These are phyloP conservation scores for Vicia faba DNA, from an alignment of 306 rosid genomes.

Conservation along the genomic window DNA sequence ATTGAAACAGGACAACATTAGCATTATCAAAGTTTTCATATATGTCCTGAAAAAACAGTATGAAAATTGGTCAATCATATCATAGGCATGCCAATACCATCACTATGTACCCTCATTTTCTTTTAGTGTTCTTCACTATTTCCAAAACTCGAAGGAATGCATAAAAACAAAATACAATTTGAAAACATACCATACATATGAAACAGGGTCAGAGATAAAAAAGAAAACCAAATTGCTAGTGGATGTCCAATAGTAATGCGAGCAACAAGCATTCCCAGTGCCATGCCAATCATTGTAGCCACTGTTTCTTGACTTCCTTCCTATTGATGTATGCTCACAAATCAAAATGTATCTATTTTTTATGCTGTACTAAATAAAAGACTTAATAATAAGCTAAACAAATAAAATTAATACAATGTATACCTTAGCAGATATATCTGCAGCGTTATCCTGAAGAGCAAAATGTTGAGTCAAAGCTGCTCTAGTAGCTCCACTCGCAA, in stretches of 20 bases:
- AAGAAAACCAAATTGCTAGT: constrained; percentile 75
- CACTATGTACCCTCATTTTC: neutral
- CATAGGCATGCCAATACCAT: no score
- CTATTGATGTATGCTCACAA: constrained; percentile 35
- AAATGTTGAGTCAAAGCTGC: constrained; percentile 99
- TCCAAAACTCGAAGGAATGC: constrained; percentile 28
- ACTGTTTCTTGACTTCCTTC: constrained; percentile 62
- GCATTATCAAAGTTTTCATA: neutral
- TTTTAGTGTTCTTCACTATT: constrained; percentile 4
- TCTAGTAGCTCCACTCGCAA: constrained; percentile 99
- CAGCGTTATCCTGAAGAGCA: constrained; percentile 66
- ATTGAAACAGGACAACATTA: constrained; percentile 23
- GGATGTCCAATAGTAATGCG: constrained; percentile 68
- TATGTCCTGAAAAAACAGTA: no score
- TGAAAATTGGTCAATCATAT: no score
- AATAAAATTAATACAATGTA: constrained; percentile 7
- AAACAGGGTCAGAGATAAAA: constrained; percentile 73
- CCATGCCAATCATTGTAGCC: constrained; percentile 95
- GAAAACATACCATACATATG: constrained; percentile 77
- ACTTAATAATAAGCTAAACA: neutral
- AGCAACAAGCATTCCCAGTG: constrained; percentile 88
- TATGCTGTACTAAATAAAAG: neutral
- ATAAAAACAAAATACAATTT: constrained; percentile 21
- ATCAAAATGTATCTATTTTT: neutral
- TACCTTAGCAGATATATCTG: constrained; percentile 58